Base-by-base conservation (phyloP, 805 yeast genomes). In the Ogataea parapolymorpha region DNA sequence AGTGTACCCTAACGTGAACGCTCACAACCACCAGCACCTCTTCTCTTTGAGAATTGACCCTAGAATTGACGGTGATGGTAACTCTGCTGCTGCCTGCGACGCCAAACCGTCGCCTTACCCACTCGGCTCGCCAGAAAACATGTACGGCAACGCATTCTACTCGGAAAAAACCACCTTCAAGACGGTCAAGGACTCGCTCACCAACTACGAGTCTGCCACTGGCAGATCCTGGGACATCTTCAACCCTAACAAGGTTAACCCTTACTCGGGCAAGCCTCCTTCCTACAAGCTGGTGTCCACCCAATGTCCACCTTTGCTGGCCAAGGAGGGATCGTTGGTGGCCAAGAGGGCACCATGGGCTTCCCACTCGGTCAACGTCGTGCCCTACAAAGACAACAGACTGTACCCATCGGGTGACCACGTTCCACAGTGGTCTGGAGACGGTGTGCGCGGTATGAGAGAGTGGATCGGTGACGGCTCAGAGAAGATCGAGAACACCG, bases 261-360 rank as follows among this genome's bases (percentile, higher is more conserved):
- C 77, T 46, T 78, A 79, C 67, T 82, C 90, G 30, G 82, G 82
- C 35, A 80, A 81, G 64, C 90, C 89, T 34, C 79, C 80, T 30
- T 77, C 87, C 18, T 84, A 81, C 68, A 85, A 85, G 67, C 71
- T 84, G 59, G 88, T 85, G 26, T 83, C 90, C 9, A 74, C 79
- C 26, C 85, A 82, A 70, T 72, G 84, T 54, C 82, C 91, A 26
- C 80, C 82, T 48, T 72, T 84, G 48, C 71, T 83, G 59, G 88
- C 91, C 25, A 75, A 80, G 60, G 81, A 76, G 42, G 86, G 85
- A 39, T 81, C 90, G 3, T 67, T 84, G 51, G 89, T 84, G 32
- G 69, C 79, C 51, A 85, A 85, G 68, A 79, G 95, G 70, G 93
- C 93, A 26, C 85, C 85, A 45, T 85, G 90, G 87, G 86, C 90